phyloP scores from a whole-genome alignment of 495 filamentous ascomycete species.

The Letharia columbiana region DNA sequence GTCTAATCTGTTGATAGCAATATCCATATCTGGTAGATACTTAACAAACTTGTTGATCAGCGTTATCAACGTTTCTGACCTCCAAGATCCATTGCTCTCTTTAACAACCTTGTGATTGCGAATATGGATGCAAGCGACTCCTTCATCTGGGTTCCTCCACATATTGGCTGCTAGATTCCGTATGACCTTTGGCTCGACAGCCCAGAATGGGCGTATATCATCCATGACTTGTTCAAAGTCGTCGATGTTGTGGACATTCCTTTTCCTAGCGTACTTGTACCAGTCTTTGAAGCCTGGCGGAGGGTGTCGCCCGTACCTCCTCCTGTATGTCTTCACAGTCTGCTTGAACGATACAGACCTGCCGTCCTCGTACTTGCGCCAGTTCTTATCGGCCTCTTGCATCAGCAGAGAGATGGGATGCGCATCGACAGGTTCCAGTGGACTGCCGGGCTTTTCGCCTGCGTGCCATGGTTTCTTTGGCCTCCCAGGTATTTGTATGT shows the following conservation, averaged over 20 bases:
- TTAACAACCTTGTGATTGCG: slow-evolving; percentile 48
- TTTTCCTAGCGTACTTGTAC: slow-evolving; percentile 56
- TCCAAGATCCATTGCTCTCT: slow-evolving; percentile 49
- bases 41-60: slow-evolving; percentile 50
- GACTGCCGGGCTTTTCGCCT: slow-evolving; percentile 17
- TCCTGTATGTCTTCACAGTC: slow-evolving; percentile 53
- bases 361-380: slow-evolving; percentile 25
- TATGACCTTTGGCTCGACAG: slow-evolving; percentile 45
- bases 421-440: slow-evolving; percentile 25
- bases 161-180: slow-evolving; percentile 41
- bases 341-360: slow-evolving; percentile 43
- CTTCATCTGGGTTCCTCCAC: slow-evolving; percentile 40
- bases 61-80: slow-evolving; percentile 52
- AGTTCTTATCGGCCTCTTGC: slow-evolving; percentile 27
- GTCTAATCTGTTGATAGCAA: slow-evolving; percentile 61
- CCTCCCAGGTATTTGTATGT: slow-evolving; percentile 24
- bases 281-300: slow-evolving; percentile 65
- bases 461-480: slow-evolving; percentile 26
- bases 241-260: slow-evolving; percentile 54
- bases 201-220: slow-evolving; percentile 66
- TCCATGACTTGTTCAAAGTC: slow-evolving; percentile 66
- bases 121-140: slow-evolving; percentile 49
- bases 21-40: slow-evolving; percentile 61
- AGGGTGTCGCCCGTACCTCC: slow-evolving; percentile 57
- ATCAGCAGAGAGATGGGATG: slow-evolving; percentile 31